phyloP scores from a whole-genome alignment of 2,329 filamentous ascomycete species.

The Colletotrichum chlorophyti region DNA sequence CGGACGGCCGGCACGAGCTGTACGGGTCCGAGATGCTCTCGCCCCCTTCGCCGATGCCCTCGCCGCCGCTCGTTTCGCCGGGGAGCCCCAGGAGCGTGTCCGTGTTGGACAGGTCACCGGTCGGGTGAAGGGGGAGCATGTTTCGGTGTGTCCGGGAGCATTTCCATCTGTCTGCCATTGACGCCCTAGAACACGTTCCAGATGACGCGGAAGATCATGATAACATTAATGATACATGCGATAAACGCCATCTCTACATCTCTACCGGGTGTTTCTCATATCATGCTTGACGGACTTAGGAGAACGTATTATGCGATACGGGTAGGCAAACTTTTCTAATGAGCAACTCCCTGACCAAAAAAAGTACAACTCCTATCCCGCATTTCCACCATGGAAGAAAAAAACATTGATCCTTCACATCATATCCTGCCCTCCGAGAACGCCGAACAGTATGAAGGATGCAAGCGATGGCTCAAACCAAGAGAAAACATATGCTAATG shows the following conservation, averaged over 20 bases:
- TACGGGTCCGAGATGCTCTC: constrained; percentile 44
- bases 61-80: constrained; percentile 16
- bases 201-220: not conserved
- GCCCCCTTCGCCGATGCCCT: constrained; percentile 14
- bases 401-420: not conserved
- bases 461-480: constrained; percentile 1
- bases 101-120: constrained; percentile 17
- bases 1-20: constrained; percentile 49
- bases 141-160: not conserved
- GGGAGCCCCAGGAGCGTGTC: constrained; percentile 11
- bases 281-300: not conserved
- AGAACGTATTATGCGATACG: constrained; percentile 16
- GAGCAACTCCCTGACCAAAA: constrained; percentile 1
- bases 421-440: constrained; percentile 23
- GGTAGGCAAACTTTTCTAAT: constrained; percentile 1
- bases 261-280: too few species aligned
- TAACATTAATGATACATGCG: not conserved
- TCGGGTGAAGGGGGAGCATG: not conserved
- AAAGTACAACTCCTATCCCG: not conserved
- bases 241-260: too few species aligned
- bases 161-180: not conserved
- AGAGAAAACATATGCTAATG: constrained; percentile 5
- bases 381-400: not conserved
- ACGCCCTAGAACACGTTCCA: too few species aligned
- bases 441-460: constrained; percentile 19